These are phyloP conservation scores for Penicillium sp. DNA, from an alignment of 2,329 filamentous ascomycete genomes.

Conservation along the genomic window DNA sequence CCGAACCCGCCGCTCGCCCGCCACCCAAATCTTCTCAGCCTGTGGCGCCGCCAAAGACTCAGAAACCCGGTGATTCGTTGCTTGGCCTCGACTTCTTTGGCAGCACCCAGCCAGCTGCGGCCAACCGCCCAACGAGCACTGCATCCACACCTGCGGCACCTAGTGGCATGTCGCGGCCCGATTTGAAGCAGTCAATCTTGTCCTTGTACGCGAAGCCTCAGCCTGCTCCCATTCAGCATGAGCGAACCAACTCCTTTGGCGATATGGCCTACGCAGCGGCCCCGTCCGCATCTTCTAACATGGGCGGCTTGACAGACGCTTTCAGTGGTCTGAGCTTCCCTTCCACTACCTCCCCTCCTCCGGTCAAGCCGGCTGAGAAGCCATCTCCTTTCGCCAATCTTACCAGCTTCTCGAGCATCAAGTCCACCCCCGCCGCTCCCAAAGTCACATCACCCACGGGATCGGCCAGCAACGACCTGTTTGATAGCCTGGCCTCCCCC, in stretches of 20 bases:
- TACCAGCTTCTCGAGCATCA: constrained; percentile 53
- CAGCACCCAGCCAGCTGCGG: constrained; percentile 66
- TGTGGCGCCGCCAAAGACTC: constrained; percentile 49
- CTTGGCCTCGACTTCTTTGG: constrained; percentile 92
- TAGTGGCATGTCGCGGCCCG: constrained; percentile 73
- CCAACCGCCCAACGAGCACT: constrained; percentile 76
- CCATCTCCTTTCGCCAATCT: constrained; percentile 65
- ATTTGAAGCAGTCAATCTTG: constrained; percentile 95
- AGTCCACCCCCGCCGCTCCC: constrained; percentile 46
- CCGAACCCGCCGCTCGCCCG: constrained; percentile 65
- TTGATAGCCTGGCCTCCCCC: constrained; percentile 67
- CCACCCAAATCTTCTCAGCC: constrained; percentile 66
- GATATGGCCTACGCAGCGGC: constrained; percentile 60
- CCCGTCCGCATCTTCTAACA: constrained; percentile 30
- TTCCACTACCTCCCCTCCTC: constrained; percentile 42
- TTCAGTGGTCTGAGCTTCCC: constrained; percentile 71
- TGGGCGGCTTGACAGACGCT: constrained; percentile 75
- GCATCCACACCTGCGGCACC: constrained; percentile 60
- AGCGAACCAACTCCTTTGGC: constrained; percentile 64
- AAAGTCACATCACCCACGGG: constrained; percentile 51
- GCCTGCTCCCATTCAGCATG: constrained; percentile 55
- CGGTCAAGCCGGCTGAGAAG: constrained; percentile 48
- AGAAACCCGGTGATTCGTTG: constrained; percentile 79
- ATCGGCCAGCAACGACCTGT: constrained; percentile 73
- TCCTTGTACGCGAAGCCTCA: constrained; percentile 91